phyloP scores from a whole-genome alignment of 768 basidiomycete genomes.

The Coprinopsis cinerea region DNA sequence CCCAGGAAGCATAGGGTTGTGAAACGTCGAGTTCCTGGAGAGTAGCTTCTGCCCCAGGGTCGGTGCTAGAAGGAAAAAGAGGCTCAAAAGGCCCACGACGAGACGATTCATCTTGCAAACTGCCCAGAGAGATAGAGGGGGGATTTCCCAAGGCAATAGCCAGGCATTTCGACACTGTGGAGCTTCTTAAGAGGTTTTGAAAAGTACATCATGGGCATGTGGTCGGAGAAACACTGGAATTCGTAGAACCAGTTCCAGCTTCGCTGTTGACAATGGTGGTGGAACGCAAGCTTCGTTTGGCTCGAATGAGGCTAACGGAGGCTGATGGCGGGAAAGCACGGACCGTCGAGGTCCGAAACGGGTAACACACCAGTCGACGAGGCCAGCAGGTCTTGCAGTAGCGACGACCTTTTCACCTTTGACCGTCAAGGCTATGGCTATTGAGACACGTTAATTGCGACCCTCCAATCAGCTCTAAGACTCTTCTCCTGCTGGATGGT shows the following conservation, averaged over 20 bases:
- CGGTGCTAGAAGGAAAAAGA: neutral
- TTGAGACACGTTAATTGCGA: neutral
- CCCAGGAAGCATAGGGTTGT: slow-evolving; percentile 22
- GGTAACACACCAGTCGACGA: neutral
- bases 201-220: neutral
- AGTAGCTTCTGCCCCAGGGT: neutral
- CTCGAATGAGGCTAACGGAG: neutral
- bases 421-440: neutral
- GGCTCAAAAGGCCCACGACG: neutral
- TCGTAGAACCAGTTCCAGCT: neutral
- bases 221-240: slow-evolving; percentile 2
- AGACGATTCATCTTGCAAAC: neutral
- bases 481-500: slow-evolving; percentile 7
- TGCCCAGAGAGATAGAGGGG: neutral
- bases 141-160: neutral
- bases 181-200: neutral
- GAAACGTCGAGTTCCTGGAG: slow-evolving; percentile 9
- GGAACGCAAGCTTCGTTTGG: too few relatives aligned
- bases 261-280: neutral
- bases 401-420: neutral
- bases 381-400: neutral
- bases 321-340: neutral
- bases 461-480: neutral
- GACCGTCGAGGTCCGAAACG: neutral
- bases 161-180: neutral